Percentiles rank a stretch among this genome's conserved stretches.
Conservation (phyloP, 2,329 filamentous ascomycete species). For the Pseudofabraea citricarpa region DNA sequence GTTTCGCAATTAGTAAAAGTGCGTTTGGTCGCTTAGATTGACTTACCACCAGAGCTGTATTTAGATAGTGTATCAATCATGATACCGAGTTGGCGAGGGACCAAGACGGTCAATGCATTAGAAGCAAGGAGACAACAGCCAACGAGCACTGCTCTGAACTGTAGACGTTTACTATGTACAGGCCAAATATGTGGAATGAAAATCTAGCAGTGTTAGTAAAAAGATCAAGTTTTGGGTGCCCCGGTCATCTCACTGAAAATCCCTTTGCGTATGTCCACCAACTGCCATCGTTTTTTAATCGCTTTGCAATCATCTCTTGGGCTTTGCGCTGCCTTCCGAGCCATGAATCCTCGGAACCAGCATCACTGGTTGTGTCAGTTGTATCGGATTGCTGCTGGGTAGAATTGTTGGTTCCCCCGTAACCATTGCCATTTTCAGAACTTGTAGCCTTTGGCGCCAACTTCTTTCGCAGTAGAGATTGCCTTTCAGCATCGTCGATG, state of each 20-base stretch:
- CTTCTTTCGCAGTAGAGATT: conserved; percentile 49
- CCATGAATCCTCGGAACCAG: conserved; percentile 47
- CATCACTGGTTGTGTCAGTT: conserved; percentile 22
- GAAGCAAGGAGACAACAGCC: conserved; percentile 62
- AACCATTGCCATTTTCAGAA: conserved; percentile 19
- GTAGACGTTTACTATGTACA: conserved; percentile 57
- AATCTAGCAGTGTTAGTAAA: conserved; percentile 39
- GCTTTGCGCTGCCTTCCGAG: conserved; percentile 47
- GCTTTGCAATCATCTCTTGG: conserved; percentile 58
- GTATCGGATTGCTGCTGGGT: conserved; percentile 14
- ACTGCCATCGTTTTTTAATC: conserved; percentile 68
- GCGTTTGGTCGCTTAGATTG: not conserved
- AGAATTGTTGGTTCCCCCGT: conserved; percentile 19
- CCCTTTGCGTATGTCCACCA: conserved; percentile 74
- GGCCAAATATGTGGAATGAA: conserved; percentile 81
- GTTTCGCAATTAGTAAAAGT: not conserved
- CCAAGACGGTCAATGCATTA: conserved; percentile 70
- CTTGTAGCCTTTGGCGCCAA: conserved; percentile 24
- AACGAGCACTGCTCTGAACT: conserved; percentile 63
- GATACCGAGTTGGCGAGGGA: conserved; percentile 77
- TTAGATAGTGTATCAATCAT: conserved; percentile 66
- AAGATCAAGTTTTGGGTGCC: not conserved
- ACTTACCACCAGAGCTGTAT: conserved; percentile 26
- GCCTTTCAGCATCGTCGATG: conserved; percentile 49
- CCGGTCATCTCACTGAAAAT: conserved; percentile 46